Conservation (phyloP, 1,284 basidiomycete genomes). For the Pseudozyma tsukubaensis region DNA sequence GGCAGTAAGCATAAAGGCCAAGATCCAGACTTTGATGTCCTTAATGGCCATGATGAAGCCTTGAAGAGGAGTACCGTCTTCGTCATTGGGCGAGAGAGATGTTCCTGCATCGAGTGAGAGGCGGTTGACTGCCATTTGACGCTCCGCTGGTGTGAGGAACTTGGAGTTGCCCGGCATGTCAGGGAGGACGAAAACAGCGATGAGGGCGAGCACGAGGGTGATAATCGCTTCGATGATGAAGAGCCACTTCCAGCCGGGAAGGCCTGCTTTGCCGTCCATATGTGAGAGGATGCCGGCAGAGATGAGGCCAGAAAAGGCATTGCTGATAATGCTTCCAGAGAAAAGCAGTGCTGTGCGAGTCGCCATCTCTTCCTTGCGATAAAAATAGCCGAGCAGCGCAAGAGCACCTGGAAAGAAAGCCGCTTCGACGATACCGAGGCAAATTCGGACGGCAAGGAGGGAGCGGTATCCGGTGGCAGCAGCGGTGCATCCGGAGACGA, state of each 20-base stretch:
- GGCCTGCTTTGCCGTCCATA: constrained; percentile 38
- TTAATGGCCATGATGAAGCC: constrained; percentile 48
- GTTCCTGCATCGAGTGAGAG: constrained; percentile 74
- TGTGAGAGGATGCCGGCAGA: constrained; percentile 46
- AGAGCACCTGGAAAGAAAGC: constrained; percentile 64
- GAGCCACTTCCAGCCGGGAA: constrained; percentile 58
- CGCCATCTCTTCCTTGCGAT: constrained; percentile 68
- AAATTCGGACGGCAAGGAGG: constrained; percentile 63
- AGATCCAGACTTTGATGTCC: constrained; percentile 53
- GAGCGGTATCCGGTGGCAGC: constrained; percentile 61
- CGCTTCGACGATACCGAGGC: constrained; percentile 66
- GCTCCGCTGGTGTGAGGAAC: constrained; percentile 45
- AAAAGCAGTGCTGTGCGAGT: constrained; percentile 67
- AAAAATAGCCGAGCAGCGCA: constrained; percentile 67
- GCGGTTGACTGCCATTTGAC: constrained; percentile 46
- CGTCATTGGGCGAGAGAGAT: constrained; percentile 71
- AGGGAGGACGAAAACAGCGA: constrained; percentile 46
- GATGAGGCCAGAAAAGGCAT: constrained; percentile 61
- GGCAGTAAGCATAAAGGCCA: constrained; percentile 51
- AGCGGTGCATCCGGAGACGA: constrained; percentile 57
- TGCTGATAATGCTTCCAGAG: constrained; percentile 55
- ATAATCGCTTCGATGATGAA: constrained; percentile 58
- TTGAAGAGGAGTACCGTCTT: constrained; percentile 71
- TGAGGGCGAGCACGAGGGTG: constrained; percentile 37
- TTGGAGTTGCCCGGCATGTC: constrained; percentile 56